phyloP scores from a whole-genome alignment of 306 rosid genomes.

The Acacia confusa region DNA sequence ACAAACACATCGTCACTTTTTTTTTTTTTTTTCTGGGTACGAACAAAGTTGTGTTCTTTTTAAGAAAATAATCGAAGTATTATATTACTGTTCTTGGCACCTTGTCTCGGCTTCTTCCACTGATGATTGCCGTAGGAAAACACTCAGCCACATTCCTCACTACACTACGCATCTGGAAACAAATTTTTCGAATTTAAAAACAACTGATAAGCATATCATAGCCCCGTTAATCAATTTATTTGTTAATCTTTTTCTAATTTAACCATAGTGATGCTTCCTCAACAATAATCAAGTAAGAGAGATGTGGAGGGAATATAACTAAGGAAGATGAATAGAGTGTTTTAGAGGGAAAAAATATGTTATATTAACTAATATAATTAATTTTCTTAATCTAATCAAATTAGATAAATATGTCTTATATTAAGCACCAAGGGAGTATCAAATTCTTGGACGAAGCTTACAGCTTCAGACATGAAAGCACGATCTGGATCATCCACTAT shows the following conservation, averaged over 20 bases:
- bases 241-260: too few relatives aligned
- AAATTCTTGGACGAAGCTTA: constrained; percentile 34
- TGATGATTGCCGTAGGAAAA: constrained; percentile 87
- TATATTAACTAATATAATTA: too few relatives aligned
- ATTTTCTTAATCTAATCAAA: too few relatives aligned
- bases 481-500: constrained; percentile 90
- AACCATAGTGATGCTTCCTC: too few relatives aligned
- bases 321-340: too few relatives aligned
- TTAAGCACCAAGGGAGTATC: accelerated
- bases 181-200: too few relatives aligned
- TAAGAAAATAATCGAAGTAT: not conserved
- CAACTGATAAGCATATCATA: not conserved
- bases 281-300: too few relatives aligned
- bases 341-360: too few relatives aligned
- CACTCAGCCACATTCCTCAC: constrained; percentile 60
- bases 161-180: constrained; percentile 66
- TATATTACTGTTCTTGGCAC: constrained; percentile 31
- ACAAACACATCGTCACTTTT: not conserved
- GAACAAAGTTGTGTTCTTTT: not conserved
- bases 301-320: too few relatives aligned
- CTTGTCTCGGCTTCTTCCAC: constrained; percentile 92
- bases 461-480: constrained; percentile 74
- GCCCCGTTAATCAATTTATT: too few relatives aligned
- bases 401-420: too few relatives aligned
- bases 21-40: not conserved